Evolutionary conservation across 2,329 filamentous ascomycete genomes (phyloP), one percentile per base, ranked within the genome.

Genomic region (Aspergillus phoenicis): DNA sequence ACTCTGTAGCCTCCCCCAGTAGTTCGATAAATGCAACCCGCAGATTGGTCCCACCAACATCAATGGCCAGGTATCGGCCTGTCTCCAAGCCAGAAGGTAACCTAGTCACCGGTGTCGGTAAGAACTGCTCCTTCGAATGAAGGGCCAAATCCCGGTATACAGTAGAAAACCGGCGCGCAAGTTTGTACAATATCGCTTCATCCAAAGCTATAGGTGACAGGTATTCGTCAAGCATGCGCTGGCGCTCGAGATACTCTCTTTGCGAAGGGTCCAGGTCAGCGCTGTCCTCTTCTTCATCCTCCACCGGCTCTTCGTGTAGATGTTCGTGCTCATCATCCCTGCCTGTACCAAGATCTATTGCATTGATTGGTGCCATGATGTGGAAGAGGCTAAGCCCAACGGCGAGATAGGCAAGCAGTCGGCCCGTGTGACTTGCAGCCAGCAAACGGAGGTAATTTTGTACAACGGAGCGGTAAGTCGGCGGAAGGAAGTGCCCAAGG

Each of bases 1-100:
- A 68, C 39, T 80, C 77, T 10, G 73, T 73, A 17, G 73, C 69
- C 54, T 81, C 79, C 15, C 80, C 80, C 17, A 82, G 61, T 26
- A 86, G 70, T 57, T 86, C 83, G 61, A 86, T 83, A 59, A 85
- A 85, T 3, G 82, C 83, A 20, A 85, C 83, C 61, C 84, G 77
- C 47, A 86, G 73, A 63, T 85, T 85, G 57, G 81, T 84, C 5
- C 83, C 83, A 48, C 84, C 84, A 38, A 86, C 82, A 70, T 86
- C 83, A 58, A 86, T 85, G 51, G 82, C 82, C 54, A 85, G 67
- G 64, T 85, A 85, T 26, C 78, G 81, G 41, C 83, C 83, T 5
- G 80, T 82, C 68, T 85, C 83, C 64, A 80, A 75, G 17, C 84
- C 83, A 1, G 78, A 82, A 11, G 80, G 80, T 30, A 82, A 66